These are phyloP conservation scores for Triticum aestivum DNA, from an alignment of 176 grass and related monocot genomes.

Conservation along the genomic window IWGSC_CS_RefSeq_v2.1 NC_057805.1:120131857-120132356, in stretches of 20 bases:
- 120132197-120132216: conserved; percentile 11
- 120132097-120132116: not conserved
- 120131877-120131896: not conserved
- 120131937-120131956: not conserved
- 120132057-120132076: not conserved
- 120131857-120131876: not conserved
- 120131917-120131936: not conserved
- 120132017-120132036: not conserved
- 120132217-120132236: conserved; percentile 18
- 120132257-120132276: not conserved
- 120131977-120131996: not conserved
- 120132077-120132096: conserved; percentile 2
- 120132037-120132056: not conserved
- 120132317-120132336: not conserved
- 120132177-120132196: not conserved
- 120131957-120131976: not conserved
- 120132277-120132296: not conserved
- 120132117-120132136: not conserved
- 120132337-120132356: conserved; percentile 12
- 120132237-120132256: not conserved
- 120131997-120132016: not conserved
- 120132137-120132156: conserved; percentile 1
- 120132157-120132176: conserved; percentile 1
- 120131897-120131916: not conserved
- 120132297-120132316: conserved; percentile 17